Evolutionary conservation across 1,284 basidiomycete species (phyloP).

Genomic region (Afroboletus lepidellus): DNA sequence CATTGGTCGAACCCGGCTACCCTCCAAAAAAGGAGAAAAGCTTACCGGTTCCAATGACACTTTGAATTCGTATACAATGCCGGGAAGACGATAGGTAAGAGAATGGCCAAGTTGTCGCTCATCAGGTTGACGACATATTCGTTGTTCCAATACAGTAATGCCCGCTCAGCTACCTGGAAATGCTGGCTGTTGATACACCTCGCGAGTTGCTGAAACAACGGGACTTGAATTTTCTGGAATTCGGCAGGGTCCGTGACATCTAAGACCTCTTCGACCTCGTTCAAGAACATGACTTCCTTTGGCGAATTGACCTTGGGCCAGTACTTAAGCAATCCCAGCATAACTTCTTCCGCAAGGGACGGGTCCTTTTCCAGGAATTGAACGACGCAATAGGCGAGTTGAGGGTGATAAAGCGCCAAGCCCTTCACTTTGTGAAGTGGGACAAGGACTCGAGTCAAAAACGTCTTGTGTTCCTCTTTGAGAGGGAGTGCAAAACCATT

Average conservation of each 20-base stretch:
- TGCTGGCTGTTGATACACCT: conserved; percentile 99
- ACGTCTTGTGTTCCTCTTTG: conserved; percentile 99
- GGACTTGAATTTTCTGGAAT: conserved; percentile 95
- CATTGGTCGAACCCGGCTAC: conserved; percentile 13
- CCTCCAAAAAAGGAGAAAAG: conserved; percentile 12
- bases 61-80: conserved; percentile 96
- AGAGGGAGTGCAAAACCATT: conserved; percentile 98
- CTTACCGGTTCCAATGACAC: conserved; percentile 97
- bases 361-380: conserved; percentile 99
- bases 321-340: conserved; percentile 91
- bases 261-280: conserved; percentile 98
- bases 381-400: conserved; percentile 98
- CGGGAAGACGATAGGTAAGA: conserved; percentile 98
- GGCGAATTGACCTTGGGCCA: conserved; percentile 99
- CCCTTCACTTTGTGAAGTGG: conserved; percentile 98
- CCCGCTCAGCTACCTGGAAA: conserved; percentile 97
- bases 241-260: conserved; percentile 97
- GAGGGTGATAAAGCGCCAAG: conserved; percentile 95
- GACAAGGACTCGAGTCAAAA: conserved; percentile 93
- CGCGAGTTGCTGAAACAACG: conserved; percentile 93
- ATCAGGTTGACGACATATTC: conserved; percentile 99
- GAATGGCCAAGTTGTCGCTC: conserved; percentile 89
- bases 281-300: conserved; percentile 99
- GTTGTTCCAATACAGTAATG: conserved; percentile 97
- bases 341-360: conserved; percentile 90